Percentiles rank a stretch among this genome's conserved stretches.
These are phyloP conservation scores for Rosa lucieae DNA, from an alignment of 306 rosid species.

Conservation along the genomic window DNA sequence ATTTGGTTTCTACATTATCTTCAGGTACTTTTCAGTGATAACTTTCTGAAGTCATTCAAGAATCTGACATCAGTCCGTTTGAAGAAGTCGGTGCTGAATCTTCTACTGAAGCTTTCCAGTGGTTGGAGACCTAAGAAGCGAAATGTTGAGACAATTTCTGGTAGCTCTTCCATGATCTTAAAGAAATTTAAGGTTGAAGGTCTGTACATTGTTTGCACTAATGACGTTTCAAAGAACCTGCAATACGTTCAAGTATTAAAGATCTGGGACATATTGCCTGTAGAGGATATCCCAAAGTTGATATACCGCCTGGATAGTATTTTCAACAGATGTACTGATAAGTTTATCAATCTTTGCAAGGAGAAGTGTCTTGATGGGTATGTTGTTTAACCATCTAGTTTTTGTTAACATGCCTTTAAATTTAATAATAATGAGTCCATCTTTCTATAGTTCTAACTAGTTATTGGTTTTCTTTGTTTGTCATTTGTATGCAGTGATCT, in stretches of 20 bases:
- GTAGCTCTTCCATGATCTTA: constrained; percentile 46
- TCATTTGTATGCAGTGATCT: constrained; percentile 35
- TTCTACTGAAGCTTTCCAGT: constrained; percentile 53
- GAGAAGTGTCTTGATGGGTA: constrained; percentile 59
- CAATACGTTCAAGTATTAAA: constrained; percentile 52
- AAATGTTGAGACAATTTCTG: constrained; percentile 35
- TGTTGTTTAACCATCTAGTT: constrained; percentile 13
- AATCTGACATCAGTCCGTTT: constrained; percentile 29
- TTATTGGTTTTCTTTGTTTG: not conserved
- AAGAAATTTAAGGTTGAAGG: constrained; percentile 60
- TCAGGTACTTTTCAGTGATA: constrained; percentile 69
- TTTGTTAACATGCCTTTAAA: not conserved
- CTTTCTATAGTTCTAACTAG: not conserved
- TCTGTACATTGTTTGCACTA: constrained; percentile 50
- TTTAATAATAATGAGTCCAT: not conserved
- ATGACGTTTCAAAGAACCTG: constrained; percentile 51
- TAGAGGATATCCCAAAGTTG: constrained; percentile 57
- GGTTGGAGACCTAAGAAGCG: constrained; percentile 76
- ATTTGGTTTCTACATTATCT: not conserved
- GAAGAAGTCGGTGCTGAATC: constrained; percentile 51
- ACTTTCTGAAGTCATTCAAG: constrained; percentile 67
- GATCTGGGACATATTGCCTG: constrained; percentile 68
- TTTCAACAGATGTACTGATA: constrained; percentile 53
- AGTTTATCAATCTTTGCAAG: constrained; percentile 50
- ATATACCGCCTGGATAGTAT: constrained; percentile 54